phyloP scores from a whole-genome alignment of 768 basidiomycete species.

The Suillus plorans region DNA sequence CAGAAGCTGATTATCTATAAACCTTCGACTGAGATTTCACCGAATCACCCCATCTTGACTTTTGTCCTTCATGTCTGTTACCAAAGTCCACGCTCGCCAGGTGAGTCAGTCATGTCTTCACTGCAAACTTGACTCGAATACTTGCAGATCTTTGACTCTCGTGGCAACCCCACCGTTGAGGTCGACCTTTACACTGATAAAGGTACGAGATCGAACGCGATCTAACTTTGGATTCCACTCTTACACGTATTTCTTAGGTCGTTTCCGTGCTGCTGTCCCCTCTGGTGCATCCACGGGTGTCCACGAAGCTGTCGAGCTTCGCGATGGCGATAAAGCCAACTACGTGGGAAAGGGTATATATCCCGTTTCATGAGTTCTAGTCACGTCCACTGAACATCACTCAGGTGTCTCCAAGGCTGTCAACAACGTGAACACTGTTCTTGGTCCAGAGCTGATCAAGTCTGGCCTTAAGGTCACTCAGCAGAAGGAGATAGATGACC shows the following conservation, averaged over 20 bases:
- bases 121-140: conserved; percentile 14
- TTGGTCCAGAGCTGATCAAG: conserved; percentile 87
- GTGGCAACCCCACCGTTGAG: conserved; percentile 97
- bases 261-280: conserved; percentile 92
- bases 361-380: neutral
- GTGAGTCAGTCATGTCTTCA: conserved; percentile 38
- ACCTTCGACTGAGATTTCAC: conserved; percentile 1
- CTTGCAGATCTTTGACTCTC: conserved; percentile 95
- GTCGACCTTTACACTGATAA: conserved; percentile 87
- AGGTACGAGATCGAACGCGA: conserved; percentile 48
- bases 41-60: conserved; percentile 15
- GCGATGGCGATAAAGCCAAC: conserved; percentile 89
- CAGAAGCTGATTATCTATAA: conserved; percentile 6
- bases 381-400: neutral
- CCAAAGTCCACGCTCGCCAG: conserved; percentile 91
- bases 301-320: conserved; percentile 98
- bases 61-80: conserved; percentile 78
- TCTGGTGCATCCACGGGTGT: conserved; percentile 98
- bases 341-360: conserved; percentile 93
- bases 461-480: conserved; percentile 79
- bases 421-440: conserved; percentile 86
- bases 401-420: conserved; percentile 93
- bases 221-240: neutral
- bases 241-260: conserved; percentile 50
- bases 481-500: conserved; percentile 96